Evolutionary conservation across 345 rosid genomes (phyloP).

Genomic region (Dipteronia sinensis): DNA sequence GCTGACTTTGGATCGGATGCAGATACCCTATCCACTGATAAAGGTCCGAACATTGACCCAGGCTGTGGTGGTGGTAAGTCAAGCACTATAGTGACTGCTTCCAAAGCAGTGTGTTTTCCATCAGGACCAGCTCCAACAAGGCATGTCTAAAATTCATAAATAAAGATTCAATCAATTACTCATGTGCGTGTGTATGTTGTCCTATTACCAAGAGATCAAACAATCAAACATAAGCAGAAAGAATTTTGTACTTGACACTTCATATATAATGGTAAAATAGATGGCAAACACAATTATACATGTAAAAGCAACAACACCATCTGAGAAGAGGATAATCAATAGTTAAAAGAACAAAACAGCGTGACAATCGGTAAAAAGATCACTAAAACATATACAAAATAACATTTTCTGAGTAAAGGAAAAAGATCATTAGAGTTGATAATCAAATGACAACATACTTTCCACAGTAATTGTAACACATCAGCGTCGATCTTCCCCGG

Average conservation of each 20-base stretch:
- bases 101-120: slow-evolving; percentile 97
- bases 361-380: neutral
- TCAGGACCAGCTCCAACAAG: slow-evolving; percentile 99
- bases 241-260: neutral
- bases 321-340: neutral
- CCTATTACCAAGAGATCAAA: neutral
- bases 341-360: neutral
- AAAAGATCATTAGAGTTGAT: slow-evolving; percentile 9
- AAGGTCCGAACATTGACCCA: slow-evolving; percentile 86
- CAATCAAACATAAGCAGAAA: neutral
- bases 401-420: slow-evolving; percentile 7
- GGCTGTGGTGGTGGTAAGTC: slow-evolving; percentile 99
- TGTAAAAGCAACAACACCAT: neutral
- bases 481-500: slow-evolving; percentile 99
- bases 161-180: slow-evolving; percentile 19
- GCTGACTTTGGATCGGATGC: slow-evolving; percentile 99
- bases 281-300: neutral
- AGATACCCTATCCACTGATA: slow-evolving; percentile 88
- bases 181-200: neutral
- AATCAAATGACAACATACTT: slow-evolving; percentile 46
- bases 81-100: slow-evolving; percentile 97
- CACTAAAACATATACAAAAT: slow-evolving; percentile 1
- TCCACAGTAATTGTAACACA: slow-evolving; percentile 95
- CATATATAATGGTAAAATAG: neutral
- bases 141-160: slow-evolving; percentile 64